These are phyloP conservation scores for Botrytis tulipae DNA, from an alignment of 2,329 filamentous ascomycete genomes.

Conservation along the genomic window DNA sequence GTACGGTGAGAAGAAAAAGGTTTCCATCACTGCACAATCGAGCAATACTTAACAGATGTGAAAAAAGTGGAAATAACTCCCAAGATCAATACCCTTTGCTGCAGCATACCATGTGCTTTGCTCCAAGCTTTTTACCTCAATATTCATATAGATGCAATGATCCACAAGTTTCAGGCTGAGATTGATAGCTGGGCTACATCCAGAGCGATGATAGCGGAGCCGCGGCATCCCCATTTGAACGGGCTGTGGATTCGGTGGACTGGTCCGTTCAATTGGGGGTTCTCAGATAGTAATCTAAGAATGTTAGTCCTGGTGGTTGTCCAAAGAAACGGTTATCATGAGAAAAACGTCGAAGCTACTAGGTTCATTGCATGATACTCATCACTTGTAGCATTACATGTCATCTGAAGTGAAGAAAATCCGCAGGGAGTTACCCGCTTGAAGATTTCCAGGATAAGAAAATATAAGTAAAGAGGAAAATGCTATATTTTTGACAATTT, in stretches of 20 bases:
- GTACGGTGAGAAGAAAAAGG: constrained; percentile 8
- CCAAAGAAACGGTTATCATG: background rate
- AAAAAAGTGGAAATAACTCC: constrained; percentile 12
- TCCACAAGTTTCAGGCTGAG: constrained; percentile 17
- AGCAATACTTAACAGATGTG: constrained; percentile 18
- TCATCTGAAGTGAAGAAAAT: background rate
- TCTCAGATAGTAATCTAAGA: background rate
- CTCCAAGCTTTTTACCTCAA: background rate
- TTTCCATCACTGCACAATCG: background rate
- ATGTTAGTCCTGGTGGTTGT: background rate
- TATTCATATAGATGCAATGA: background rate
- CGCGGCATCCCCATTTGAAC: constrained; percentile 22
- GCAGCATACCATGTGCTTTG: background rate
- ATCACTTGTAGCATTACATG: background rate
- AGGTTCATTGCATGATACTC: background rate
- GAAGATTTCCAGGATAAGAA: background rate
- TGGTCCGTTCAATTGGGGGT: background rate
- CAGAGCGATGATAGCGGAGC: constrained; percentile 23
- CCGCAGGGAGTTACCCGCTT: background rate
- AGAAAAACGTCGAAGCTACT: background rate
- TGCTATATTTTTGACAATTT: constrained; percentile 12
- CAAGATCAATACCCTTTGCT: background rate
- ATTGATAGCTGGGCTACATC: background rate
- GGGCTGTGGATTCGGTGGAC: background rate
- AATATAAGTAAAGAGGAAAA: background rate